A percentile compares a stretch with the other conserved stretches of the same genome.
Evolutionary conservation across 305 asterid species (phyloP).

Genomic region (Fraxinus xanthoxyloides): DNA sequence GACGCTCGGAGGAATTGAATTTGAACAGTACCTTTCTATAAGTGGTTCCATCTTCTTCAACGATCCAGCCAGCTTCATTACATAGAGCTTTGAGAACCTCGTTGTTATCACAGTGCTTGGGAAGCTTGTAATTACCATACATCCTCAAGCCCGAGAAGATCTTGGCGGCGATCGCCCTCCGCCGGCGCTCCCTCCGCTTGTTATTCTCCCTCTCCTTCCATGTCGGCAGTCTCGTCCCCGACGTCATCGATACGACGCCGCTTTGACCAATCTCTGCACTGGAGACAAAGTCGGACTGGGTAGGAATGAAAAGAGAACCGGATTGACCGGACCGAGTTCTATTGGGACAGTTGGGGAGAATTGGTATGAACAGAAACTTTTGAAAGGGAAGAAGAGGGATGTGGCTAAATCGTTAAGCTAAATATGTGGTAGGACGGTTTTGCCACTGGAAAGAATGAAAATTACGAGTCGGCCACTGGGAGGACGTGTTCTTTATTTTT

Average conservation of each 20-base stretch:
- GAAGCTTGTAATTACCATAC: constrained; percentile 46
- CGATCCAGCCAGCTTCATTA: constrained; percentile 51
- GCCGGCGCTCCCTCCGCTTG: constrained; percentile 47
- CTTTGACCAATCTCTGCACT: background rate
- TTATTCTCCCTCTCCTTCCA: constrained; percentile 55
- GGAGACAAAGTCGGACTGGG: background rate
- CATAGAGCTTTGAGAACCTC: constrained; percentile 50
- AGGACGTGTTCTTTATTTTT: too few species aligned
- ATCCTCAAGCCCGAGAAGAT: constrained; percentile 46
- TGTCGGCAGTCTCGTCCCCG: constrained; percentile 48
- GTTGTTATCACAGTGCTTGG: constrained; percentile 48
- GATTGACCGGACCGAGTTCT: background rate
- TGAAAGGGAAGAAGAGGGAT: background rate
- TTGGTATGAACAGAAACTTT: too few species aligned
- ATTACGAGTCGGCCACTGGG: constrained; percentile 20
- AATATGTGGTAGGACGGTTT: background rate
- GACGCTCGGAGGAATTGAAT: background rate
- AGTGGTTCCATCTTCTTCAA: constrained; percentile 51
- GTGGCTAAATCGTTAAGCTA: background rate
- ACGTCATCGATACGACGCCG: constrained; percentile 32
- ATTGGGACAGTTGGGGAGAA: background rate
- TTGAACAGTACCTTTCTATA: constrained; percentile 34
- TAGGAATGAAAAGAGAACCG: background rate
- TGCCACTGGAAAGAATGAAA: background rate
- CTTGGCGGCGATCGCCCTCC: constrained; percentile 51